phyloP scores from a whole-genome alignment of 2,329 filamentous ascomycete genomes.

The Stagonosporopsis tanaceti region DNA sequence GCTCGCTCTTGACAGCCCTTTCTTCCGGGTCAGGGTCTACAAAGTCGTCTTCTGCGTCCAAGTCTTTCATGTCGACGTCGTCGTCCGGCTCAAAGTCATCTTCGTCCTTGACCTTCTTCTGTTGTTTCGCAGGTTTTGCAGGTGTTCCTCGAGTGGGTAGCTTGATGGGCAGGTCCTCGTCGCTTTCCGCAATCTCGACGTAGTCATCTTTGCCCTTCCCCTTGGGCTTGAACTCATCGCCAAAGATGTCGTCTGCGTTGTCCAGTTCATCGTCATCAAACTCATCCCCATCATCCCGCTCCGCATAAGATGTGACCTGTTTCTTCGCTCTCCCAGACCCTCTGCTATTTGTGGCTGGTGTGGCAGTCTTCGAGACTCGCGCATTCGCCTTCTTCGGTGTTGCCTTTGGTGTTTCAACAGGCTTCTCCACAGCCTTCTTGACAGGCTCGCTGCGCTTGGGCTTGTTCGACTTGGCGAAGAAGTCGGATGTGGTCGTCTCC shows the following conservation, averaged over 20 bases:
- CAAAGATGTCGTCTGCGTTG: conserved; percentile 83
- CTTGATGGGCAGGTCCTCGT: conserved; percentile 37
- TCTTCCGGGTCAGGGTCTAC: conserved; percentile 55
- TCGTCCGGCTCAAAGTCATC: conserved; percentile 53
- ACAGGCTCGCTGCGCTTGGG: conserved; percentile 58
- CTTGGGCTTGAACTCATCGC: conserved; percentile 71
- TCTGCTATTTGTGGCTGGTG: conserved; percentile 47
- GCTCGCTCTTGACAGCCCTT: conserved; percentile 49
- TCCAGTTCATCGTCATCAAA: conserved; percentile 57
- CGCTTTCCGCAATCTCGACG: conserved; percentile 61
- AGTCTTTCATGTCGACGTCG: conserved; percentile 64
- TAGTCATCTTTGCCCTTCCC: conserved; percentile 74
- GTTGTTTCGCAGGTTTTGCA: conserved; percentile 52
- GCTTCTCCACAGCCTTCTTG: conserved; percentile 41
- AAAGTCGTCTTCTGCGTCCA: conserved; percentile 56
- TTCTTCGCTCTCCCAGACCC: conserved; percentile 53
- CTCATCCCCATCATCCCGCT: conserved; percentile 71
- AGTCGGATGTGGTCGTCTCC: conserved; percentile 68
- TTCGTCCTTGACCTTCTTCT: conserved; percentile 55
- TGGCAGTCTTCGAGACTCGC: conserved; percentile 42
- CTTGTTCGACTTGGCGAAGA: conserved; percentile 68
- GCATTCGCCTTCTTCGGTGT: conserved; percentile 48
- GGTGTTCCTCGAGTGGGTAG: conserved; percentile 50
- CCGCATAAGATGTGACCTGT: conserved; percentile 49
- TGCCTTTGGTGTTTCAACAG: conserved; percentile 39